A percentile compares a stretch with the other conserved stretches of the same genome.
Conservation (phyloP, 164 flowering plant species). For the Vitis vinifera region ASM3070453v1 NC_081819.1:17568501-17569000, state of each 20-base stretch:
- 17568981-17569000: no score
- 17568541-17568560: slow-evolving; percentile 45
- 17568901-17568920: not conserved
- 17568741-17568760: slow-evolving; percentile 50
- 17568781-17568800: slow-evolving; percentile 60
- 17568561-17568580: slow-evolving; percentile 55
- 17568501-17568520: slow-evolving; percentile 89
- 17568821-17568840: slow-evolving; percentile 46
- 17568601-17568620: slow-evolving; percentile 88
- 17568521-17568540: slow-evolving; percentile 81
- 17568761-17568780: slow-evolving; percentile 48
- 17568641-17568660: slow-evolving; percentile 99
- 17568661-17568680: slow-evolving; percentile 93
- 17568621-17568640: slow-evolving; percentile 93
- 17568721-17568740: slow-evolving; percentile 57
- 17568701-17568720: slow-evolving; percentile 80
- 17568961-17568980: no score
- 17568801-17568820: slow-evolving; percentile 35
- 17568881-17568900: slow-evolving; percentile 5
- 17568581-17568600: slow-evolving; percentile 95
- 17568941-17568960: no score
- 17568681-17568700: slow-evolving; percentile 90
- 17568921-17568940: no score
- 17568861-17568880: slow-evolving; percentile 59
- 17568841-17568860: slow-evolving; percentile 52